These are phyloP conservation scores for Penicillium hesseltinei DNA, from an alignment of 2,329 filamentous ascomycete genomes.

Conservation along the genomic window DNA sequence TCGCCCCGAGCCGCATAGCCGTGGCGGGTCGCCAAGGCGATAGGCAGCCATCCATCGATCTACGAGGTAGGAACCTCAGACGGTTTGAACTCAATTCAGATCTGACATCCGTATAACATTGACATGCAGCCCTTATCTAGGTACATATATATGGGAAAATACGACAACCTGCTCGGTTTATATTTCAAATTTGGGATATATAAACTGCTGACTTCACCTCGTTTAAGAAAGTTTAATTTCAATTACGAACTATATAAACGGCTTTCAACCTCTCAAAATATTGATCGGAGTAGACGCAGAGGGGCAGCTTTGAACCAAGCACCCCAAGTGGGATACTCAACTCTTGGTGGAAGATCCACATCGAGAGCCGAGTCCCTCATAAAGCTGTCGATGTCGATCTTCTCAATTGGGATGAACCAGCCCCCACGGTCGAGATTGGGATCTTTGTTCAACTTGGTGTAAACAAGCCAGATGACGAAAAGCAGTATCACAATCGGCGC, in stretches of 20 bases:
- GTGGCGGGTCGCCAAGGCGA: too few species aligned
- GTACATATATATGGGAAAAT: not conserved
- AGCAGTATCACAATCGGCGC: slow-evolving; percentile 30
- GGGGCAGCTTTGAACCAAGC: slow-evolving; percentile 23
- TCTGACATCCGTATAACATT: too few species aligned
- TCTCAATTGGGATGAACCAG: slow-evolving; percentile 17
- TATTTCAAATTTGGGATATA: not conserved
- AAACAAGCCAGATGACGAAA: slow-evolving; percentile 35
- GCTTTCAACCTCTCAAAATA: slow-evolving; percentile 5
- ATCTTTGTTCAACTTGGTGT: slow-evolving; percentile 19
- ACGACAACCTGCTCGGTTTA: too few species aligned
- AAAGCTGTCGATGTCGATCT: slow-evolving; percentile 22
- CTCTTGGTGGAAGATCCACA: slow-evolving; percentile 20
- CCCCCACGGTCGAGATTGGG: slow-evolving; percentile 22
- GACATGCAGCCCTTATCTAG: too few species aligned
- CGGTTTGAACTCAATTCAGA: too few species aligned
- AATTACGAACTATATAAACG: not conserved
- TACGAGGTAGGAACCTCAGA: too few species aligned
- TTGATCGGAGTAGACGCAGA: slow-evolving; percentile 18
- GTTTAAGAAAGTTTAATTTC: too few species aligned
- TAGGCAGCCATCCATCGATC: too few species aligned
- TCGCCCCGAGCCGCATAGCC: too few species aligned
- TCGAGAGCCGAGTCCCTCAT: slow-evolving; percentile 24
- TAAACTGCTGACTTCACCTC: not conserved
- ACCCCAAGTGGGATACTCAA: slow-evolving; percentile 24